These are phyloP conservation scores for Calendula officinalis DNA, from an alignment of 129 eudicot species.

Conservation along the genomic window DNA sequence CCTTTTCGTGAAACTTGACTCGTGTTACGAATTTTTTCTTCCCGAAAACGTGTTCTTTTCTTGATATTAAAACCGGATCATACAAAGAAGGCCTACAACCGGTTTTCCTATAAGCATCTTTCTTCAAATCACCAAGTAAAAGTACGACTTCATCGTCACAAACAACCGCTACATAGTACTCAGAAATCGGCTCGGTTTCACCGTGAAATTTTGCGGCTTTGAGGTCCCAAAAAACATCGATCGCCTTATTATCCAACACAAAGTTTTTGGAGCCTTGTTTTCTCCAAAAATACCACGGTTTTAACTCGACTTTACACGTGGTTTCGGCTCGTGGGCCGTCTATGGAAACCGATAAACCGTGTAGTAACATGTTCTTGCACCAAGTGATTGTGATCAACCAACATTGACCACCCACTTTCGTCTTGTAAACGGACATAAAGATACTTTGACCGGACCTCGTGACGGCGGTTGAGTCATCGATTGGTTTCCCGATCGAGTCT, in stretches of 20 bases:
- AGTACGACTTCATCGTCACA: conserved; percentile 74
- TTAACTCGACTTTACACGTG: conserved; percentile 84
- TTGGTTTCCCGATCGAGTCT: conserved; percentile 51
- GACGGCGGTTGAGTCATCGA: conserved; percentile 51
- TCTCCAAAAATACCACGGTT: conserved; percentile 97
- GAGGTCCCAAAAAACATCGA: conserved; percentile 83
- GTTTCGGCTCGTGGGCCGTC: conserved; percentile 56
- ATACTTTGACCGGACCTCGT: conserved; percentile 80
- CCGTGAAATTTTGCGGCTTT: conserved; percentile 78
- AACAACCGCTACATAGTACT: conserved; percentile 86
- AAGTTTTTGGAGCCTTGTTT: conserved; percentile 83
- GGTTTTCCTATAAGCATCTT: conserved; percentile 83
- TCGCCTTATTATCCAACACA: conserved; percentile 51
- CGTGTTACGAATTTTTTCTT: conserved; percentile 68
- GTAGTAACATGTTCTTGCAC: conserved; percentile 93
- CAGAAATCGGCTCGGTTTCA: conserved; percentile 81
- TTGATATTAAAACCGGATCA: conserved; percentile 68
- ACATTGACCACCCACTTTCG: conserved; percentile 60
- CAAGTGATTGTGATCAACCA: conserved; percentile 85
- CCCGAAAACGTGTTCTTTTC: conserved; percentile 87
- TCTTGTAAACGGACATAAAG: conserved; percentile 68
- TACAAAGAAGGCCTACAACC: conserved; percentile 79
- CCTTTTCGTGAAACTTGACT: conserved; percentile 71
- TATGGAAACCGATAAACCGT: conserved; percentile 76
- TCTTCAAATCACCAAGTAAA: conserved; percentile 70